Evolutionary conservation across 345 rosid species (phyloP).

Genomic region (Chamaenerion angustifolium): DNA sequence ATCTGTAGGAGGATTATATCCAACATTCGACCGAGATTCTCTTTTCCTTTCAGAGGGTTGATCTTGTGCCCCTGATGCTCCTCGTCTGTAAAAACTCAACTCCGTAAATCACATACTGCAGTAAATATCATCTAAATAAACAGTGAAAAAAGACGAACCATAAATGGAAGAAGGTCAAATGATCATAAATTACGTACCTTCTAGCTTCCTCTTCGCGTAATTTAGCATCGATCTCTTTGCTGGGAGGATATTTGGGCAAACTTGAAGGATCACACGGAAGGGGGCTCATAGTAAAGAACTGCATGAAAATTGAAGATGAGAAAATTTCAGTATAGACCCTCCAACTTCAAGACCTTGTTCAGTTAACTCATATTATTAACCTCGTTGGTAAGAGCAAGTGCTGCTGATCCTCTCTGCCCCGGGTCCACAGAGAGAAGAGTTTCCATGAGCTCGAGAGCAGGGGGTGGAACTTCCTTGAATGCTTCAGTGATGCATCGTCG

Average conservation of each 20-base stretch:
- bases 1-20: slow-evolving; percentile 15
- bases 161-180: neutral
- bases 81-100: slow-evolving; percentile 22
- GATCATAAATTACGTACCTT: slow-evolving; percentile 22
- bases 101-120: neutral
- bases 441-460: slow-evolving; percentile 60
- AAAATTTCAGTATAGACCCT: neutral
- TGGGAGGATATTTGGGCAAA: slow-evolving; percentile 90
- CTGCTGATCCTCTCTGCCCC: slow-evolving; percentile 56
- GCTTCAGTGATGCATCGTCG: slow-evolving; percentile 47
- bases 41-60: slow-evolving; percentile 20
- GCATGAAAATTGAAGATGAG: slow-evolving; percentile 7
- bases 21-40: slow-evolving; percentile 9
- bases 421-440: slow-evolving; percentile 80
- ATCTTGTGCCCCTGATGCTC: slow-evolving; percentile 17
- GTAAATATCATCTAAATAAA: neutral
- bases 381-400: slow-evolving; percentile 68
- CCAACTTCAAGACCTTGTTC: too few species aligned
- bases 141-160: neutral
- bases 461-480: slow-evolving; percentile 45
- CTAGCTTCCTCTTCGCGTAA: slow-evolving; percentile 49
- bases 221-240: slow-evolving; percentile 94
- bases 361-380: slow-evolving; percentile 14
- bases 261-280: slow-evolving; percentile 80
- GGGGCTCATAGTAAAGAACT: slow-evolving; percentile 70